Percentiles rank a stretch among this genome's conserved stretches.
Evolutionary conservation across 768 basidiomycete genomes (phyloP).

Genomic region (Hypholoma fasciculare): DNA sequence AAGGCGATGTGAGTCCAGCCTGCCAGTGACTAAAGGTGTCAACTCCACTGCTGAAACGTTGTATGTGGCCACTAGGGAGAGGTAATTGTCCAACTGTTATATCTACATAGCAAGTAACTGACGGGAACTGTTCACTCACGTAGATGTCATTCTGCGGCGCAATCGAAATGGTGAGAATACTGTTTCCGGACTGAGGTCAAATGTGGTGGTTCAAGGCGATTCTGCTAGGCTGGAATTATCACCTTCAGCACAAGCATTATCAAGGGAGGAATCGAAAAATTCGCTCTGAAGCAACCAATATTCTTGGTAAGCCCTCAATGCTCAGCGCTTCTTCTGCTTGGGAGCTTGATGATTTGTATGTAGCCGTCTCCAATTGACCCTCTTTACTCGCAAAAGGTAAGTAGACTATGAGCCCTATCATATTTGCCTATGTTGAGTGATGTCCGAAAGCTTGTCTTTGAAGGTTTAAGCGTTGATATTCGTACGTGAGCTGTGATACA

Average conservation of each 20-base stretch:
- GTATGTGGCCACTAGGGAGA: conserved; percentile 44
- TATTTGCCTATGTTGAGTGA: not conserved
- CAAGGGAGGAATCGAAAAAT: conserved; percentile 73
- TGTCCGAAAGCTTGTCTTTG: conserved; percentile 57
- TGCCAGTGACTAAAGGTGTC: no score
- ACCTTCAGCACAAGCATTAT: conserved; percentile 74
- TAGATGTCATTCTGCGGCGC: conserved; percentile 76
- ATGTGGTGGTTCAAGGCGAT: not conserved
- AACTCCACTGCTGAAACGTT: no score
- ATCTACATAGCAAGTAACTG: not conserved
- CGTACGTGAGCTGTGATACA: no score
- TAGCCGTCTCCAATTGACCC: conserved; percentile 78
- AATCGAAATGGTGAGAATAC: conserved; percentile 63
- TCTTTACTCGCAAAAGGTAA: conserved; percentile 66
- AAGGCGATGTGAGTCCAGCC: conserved; percentile 56
- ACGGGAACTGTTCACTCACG: not conserved
- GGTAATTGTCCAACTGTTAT: conserved; percentile 27
- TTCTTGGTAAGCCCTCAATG: conserved; percentile 52
- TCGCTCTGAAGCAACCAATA: conserved; percentile 72
- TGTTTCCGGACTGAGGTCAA: not conserved
- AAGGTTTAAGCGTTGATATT: conserved; percentile 72
- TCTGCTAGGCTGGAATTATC: conserved; percentile 60
- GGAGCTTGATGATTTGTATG: not conserved
- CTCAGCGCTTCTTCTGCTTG: not conserved
- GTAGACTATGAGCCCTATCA: no score